Evolutionary conservation across 1,284 basidiomycete genomes (phyloP), one percentile per base, ranked within the genome.

Genomic region (Hymenochaete sp.): DNA sequence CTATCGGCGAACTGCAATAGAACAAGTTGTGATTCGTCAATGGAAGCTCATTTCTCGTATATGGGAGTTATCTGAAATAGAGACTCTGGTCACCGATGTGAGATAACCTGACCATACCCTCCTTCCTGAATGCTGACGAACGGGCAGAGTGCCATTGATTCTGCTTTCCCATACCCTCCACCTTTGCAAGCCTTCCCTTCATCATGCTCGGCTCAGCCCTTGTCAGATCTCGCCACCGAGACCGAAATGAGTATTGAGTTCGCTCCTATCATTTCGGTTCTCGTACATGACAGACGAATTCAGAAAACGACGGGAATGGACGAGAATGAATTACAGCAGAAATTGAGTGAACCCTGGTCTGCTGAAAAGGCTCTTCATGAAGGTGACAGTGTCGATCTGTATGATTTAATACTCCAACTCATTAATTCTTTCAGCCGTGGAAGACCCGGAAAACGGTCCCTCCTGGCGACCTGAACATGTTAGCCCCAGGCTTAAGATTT

Each of bases 401-500:
- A 28, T 19, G 7, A n/a, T 6, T 32, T 10, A 31, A 31, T 31
- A 5, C 21, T 19, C 24, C 18, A 42, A 18, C 48, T 24, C 10
- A 18, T 42, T 44, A 10, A 26, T 33, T 21, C 21, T 32, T 19
- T 13, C 49, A 82, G 76, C 77, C 44, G 68, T 82, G 39, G 83
- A 87, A 59, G 68, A 67, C 45, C 70, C 73, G 37, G 67, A 73
- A 6, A 67, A 65, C n/a, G 76, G 72, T 47, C 75, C 86, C 40
- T 60, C 70, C 3, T 67, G 76, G 32, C 67, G 79, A 13, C 74
- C 74, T 28, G 82, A 87, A 52, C 78, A 77, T 21, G 65, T 79
- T 37, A 77, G 82, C 1, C 77, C 83, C 3, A 70, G 89, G 41
- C 71, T 87, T 49, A 86, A 81, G 59, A 76, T 90, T 27, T 82